A percentile compares a stretch with the other conserved stretches of the same genome.
Conservation (phyloP, 768 basidiomycete genomes). For the Leccinum subgranulosum region DNA sequence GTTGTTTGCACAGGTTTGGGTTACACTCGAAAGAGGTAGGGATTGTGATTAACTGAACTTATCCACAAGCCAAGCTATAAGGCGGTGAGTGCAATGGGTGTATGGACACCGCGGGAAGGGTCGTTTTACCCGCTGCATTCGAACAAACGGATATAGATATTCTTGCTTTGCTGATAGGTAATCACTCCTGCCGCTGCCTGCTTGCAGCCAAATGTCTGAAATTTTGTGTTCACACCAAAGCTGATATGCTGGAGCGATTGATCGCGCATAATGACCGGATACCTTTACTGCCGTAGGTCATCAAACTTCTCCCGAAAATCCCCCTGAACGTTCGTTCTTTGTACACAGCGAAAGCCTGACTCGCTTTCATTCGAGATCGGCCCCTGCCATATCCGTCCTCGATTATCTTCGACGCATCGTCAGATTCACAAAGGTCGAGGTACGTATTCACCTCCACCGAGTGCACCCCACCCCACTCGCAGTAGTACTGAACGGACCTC, state of each 20-base stretch:
- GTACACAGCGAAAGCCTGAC: constrained; percentile 77
- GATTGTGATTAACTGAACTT: not conserved
- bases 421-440: constrained; percentile 94
- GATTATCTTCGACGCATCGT: constrained; percentile 96
- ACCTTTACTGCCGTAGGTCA: constrained; percentile 69
- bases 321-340: constrained; percentile 21
- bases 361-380: constrained; percentile 92
- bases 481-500: constrained; percentile 4
- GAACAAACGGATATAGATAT: constrained; percentile 80
- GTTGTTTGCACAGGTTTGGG: constrained; percentile 38
- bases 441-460: constrained; percentile 32
- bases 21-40: not conserved
- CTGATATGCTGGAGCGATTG: constrained; percentile 94
- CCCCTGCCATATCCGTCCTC: constrained; percentile 82
- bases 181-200: constrained; percentile 25
- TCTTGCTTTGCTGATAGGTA: constrained; percentile 88
- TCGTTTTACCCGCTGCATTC: constrained; percentile 79
- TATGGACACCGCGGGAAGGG: constrained; percentile 70
- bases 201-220: constrained; percentile 16
- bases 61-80: constrained; percentile 25
- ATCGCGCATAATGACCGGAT: constrained; percentile 96
- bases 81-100: constrained; percentile 68
- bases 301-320: constrained; percentile 8
- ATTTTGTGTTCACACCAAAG: constrained; percentile 39
- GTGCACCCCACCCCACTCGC: not conserved